phyloP scores from a whole-genome alignment of 352 stramenopile genomes.

The Phytophthora niederhauseri region DNA sequence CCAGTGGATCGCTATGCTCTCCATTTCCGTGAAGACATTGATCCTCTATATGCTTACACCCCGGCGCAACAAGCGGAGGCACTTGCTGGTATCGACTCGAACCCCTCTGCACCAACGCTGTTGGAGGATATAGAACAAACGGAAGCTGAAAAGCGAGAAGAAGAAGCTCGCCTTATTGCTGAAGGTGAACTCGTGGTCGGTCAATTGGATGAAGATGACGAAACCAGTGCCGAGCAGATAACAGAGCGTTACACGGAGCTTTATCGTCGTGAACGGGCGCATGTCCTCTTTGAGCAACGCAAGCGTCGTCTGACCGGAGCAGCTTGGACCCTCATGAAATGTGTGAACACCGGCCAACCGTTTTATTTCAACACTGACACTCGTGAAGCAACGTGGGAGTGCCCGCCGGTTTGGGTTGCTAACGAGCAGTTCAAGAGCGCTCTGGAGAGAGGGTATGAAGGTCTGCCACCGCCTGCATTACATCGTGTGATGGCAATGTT shows the following conservation, averaged over 20 bases:
- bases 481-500: slow-evolving; percentile 90
- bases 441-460: slow-evolving; percentile 68
- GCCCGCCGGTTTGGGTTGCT: slow-evolving; percentile 87
- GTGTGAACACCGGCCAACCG: slow-evolving; percentile 66
- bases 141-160: slow-evolving; percentile 64
- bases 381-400: slow-evolving; percentile 94
- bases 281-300: slow-evolving; percentile 59
- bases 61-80: slow-evolving; percentile 39
- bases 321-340: slow-evolving; percentile 68
- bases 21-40: slow-evolving; percentile 91
- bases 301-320: slow-evolving; percentile 62
- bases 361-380: slow-evolving; percentile 96
- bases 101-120: slow-evolving; percentile 25
- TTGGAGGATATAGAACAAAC: slow-evolving; percentile 66
- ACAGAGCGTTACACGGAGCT: slow-evolving; percentile 47
- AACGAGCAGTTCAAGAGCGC: slow-evolving; percentile 87
- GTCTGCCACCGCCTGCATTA: slow-evolving; percentile 78
- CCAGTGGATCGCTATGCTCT: slow-evolving; percentile 95
- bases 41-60: slow-evolving; percentile 80
- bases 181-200: slow-evolving; percentile 76
- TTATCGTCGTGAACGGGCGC: slow-evolving; percentile 67
- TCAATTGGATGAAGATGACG: slow-evolving; percentile 35
- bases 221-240: slow-evolving; percentile 19
- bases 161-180: slow-evolving; percentile 62
- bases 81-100: slow-evolving; percentile 29